phyloP scores from a whole-genome alignment of 2,329 filamentous ascomycete species.

The Colletotrichum sansevieriae region DNA sequence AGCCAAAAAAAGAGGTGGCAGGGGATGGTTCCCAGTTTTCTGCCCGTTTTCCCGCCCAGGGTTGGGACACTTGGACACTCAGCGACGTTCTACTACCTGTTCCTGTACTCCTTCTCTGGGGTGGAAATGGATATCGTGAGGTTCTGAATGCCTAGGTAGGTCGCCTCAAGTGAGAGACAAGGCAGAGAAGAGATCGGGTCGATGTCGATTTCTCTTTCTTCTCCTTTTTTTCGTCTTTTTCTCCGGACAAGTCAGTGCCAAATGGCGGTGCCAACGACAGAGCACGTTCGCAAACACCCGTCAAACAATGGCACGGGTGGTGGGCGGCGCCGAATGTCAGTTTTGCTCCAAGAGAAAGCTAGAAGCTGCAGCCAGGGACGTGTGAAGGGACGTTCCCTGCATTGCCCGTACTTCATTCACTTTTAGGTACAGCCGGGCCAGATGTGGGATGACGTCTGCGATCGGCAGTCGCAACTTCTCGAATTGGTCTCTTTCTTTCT shows the following conservation, averaged over 20 bases:
- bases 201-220: no score
- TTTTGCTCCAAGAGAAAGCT: not conserved
- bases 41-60: not conserved
- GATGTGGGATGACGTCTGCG: constrained; percentile 31
- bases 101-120: no score
- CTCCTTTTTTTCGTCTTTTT: no score
- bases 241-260: no score
- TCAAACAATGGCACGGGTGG: constrained; percentile 35
- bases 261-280: not conserved
- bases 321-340: constrained; percentile 21
- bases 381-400: constrained; percentile 10
- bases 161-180: not conserved
- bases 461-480: constrained; percentile 14
- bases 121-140: no score
- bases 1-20: constrained; percentile 26
- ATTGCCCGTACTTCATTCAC: not conserved
- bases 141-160: no score
- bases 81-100: not conserved
- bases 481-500: not conserved
- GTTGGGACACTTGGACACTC: no score
- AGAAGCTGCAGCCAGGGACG: constrained; percentile 18
- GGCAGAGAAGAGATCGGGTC: no score
- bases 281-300: constrained; percentile 23
- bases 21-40: constrained; percentile 44
- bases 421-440: no score